phyloP scores from a whole-genome alignment of 495 filamentous ascomycete genomes.

The Aspergillus indologenus region DNA sequence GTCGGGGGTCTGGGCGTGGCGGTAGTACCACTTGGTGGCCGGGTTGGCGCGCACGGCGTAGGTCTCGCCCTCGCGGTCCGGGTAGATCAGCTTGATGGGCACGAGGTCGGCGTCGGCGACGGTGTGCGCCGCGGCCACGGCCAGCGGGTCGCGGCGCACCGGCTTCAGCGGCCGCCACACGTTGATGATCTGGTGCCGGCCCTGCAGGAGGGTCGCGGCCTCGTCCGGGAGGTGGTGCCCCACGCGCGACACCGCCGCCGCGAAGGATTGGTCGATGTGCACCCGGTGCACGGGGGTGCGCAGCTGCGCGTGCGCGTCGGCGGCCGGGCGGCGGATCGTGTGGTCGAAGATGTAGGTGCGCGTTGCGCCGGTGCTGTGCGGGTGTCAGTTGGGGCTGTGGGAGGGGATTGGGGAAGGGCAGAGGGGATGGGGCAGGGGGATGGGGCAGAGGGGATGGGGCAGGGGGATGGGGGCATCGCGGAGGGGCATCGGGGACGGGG shows the following conservation, averaged over 20 bases:
- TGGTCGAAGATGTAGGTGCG: slow-evolving; percentile 72
- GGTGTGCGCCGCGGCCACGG: slow-evolving; percentile 53
- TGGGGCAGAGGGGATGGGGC: background rate
- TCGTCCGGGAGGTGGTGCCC: slow-evolving; percentile 60
- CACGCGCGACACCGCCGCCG: slow-evolving; percentile 54
- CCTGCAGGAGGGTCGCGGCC: slow-evolving; percentile 57
- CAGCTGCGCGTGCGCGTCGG: slow-evolving; percentile 24
- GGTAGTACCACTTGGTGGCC: slow-evolving; percentile 51
- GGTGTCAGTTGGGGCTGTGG: background rate
- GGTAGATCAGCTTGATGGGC: slow-evolving; percentile 47
- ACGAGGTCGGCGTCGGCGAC: slow-evolving; percentile 48
- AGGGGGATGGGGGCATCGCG: too few relatives aligned
- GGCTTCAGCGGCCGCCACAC: slow-evolving; percentile 73
- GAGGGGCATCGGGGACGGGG: too few relatives aligned
- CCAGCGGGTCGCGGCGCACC: slow-evolving; percentile 60
- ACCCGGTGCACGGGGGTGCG: slow-evolving; percentile 65
- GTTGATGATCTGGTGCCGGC: slow-evolving; percentile 73
- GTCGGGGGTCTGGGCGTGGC: slow-evolving; percentile 51
- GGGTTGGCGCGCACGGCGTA: slow-evolving; percentile 39
- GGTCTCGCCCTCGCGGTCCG: slow-evolving; percentile 47
- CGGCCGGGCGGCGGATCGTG: slow-evolving; percentile 60
- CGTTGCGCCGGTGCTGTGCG: slow-evolving; percentile 48
- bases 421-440: background rate
- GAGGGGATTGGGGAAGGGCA: background rate
- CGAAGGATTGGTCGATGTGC: slow-evolving; percentile 71